These are phyloP conservation scores for Aspergillus ochraceus DNA, from an alignment of 2,329 filamentous ascomycete species.

Conservation along the genomic window DNA sequence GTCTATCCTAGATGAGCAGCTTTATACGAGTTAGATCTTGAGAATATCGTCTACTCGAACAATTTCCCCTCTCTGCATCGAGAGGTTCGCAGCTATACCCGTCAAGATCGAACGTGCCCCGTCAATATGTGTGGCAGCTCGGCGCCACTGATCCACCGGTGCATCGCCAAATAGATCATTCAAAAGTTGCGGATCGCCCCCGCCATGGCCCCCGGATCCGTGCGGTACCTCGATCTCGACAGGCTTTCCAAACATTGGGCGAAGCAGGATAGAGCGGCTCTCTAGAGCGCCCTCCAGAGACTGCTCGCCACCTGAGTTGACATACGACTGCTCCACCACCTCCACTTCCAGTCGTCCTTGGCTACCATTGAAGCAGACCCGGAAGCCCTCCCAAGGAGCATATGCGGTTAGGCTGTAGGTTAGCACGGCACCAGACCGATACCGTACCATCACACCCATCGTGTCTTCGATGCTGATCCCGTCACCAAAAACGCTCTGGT, in stretches of 20 bases:
- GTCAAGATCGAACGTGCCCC: conserved; percentile 61
- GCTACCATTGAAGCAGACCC: conserved; percentile 45
- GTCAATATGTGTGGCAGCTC: conserved; percentile 60
- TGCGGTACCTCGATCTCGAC: conserved; percentile 55
- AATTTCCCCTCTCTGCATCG: conserved; percentile 58
- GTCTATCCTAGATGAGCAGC: too few species aligned
- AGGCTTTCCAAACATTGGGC: conserved; percentile 59
- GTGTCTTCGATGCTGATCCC: conserved; percentile 67
- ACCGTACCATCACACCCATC: conserved; percentile 61
- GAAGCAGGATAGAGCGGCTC: conserved; percentile 37
- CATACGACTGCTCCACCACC: conserved; percentile 58
- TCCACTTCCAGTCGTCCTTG: conserved; percentile 61
- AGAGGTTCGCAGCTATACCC: conserved; percentile 60
- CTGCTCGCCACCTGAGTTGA: conserved; percentile 61
- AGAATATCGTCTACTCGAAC: conserved; percentile 55
- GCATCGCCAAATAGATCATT: conserved; percentile 58
- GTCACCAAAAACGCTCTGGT: conserved; percentile 63
- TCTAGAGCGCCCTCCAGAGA: conserved; percentile 34
- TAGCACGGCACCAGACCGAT: conserved; percentile 57
- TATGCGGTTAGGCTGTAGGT: conserved; percentile 59
- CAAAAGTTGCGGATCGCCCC: conserved; percentile 59
- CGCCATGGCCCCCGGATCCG: conserved; percentile 58
- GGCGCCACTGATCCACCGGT: conserved; percentile 49
- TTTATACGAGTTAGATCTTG: background rate
- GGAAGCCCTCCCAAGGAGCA: conserved; percentile 52